Conservation (phyloP, 257 asterid species). For the Striga asiatica region DNA sequence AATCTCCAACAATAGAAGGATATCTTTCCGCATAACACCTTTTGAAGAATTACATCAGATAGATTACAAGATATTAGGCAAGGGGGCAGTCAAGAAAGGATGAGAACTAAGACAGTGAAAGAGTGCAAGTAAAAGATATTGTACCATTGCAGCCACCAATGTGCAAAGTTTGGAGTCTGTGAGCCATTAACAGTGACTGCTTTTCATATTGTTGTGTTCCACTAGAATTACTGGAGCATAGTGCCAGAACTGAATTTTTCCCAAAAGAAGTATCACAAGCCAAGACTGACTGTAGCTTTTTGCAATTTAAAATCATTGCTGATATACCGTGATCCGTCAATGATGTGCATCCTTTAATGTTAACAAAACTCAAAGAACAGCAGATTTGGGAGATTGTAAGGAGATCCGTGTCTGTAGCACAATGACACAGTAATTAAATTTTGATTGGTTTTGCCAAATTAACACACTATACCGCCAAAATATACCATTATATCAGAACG, state of each 20-base stretch:
- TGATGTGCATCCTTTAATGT: slow-evolving; percentile 65
- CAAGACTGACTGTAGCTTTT: slow-evolving; percentile 44
- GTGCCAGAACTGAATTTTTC: slow-evolving; percentile 46
- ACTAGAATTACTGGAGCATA: slow-evolving; percentile 36
- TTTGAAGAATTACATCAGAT: too few relatives aligned
- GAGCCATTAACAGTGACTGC: slow-evolving; percentile 23
- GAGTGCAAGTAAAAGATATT: too few relatives aligned
- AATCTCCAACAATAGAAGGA: slow-evolving; percentile 4
- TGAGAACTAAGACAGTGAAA: too few relatives aligned
- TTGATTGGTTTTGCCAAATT: too few relatives aligned
- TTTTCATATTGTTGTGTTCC: slow-evolving; percentile 19
- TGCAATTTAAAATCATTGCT: slow-evolving; percentile 42
- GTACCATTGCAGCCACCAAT: slow-evolving; percentile 76
- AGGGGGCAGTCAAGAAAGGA: too few relatives aligned
- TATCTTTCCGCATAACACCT: neutral
- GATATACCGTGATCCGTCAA: slow-evolving; percentile 72
- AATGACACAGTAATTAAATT: slow-evolving; percentile 11
- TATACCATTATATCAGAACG: neutral
- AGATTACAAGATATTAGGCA: neutral
- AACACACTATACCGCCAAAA: neutral
- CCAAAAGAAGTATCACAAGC: slow-evolving; percentile 74
- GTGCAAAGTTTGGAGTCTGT: slow-evolving; percentile 47
- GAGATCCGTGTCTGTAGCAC: slow-evolving; percentile 56
- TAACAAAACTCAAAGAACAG: slow-evolving; percentile 40
- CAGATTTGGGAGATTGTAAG: slow-evolving; percentile 46